These are phyloP conservation scores for Podaxis pistillaris DNA, from an alignment of 768 basidiomycete genomes.

Conservation along the genomic window DNA sequence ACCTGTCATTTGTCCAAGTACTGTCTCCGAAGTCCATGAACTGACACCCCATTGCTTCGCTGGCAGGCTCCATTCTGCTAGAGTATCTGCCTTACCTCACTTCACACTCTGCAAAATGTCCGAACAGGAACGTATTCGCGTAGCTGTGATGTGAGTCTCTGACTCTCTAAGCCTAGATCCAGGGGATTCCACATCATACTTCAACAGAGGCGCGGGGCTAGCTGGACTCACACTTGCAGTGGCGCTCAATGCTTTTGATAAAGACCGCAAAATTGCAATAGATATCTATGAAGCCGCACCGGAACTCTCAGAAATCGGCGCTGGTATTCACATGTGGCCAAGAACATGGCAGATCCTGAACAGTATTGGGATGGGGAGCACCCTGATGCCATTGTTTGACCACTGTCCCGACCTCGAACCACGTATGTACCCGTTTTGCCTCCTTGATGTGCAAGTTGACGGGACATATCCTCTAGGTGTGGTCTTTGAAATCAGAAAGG, in stretches of 20 bases:
- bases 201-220: slow-evolving; percentile 38
- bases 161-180: not conserved
- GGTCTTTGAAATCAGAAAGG: slow-evolving; percentile 29
- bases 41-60: not conserved
- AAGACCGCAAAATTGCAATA: slow-evolving; percentile 26
- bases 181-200: not conserved
- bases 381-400: slow-evolving; percentile 15
- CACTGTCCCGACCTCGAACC: slow-evolving; percentile 15
- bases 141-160: not conserved
- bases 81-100: not conserved
- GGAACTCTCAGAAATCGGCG: slow-evolving; percentile 39
- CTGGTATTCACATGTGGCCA: slow-evolving; percentile 39
- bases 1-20: not conserved
- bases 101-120: not conserved
- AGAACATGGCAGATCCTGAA: slow-evolving; percentile 16
- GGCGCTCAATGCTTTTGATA: slow-evolving; percentile 25
- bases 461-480: slow-evolving; percentile 14
- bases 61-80: not conserved
- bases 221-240: slow-evolving; percentile 38
- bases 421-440: slow-evolving; percentile 5
- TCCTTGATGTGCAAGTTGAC: not conserved
- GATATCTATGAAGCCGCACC: slow-evolving; percentile 43
- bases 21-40: not conserved
- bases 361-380: slow-evolving; percentile 12
- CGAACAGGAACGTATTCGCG: not conserved